These are phyloP conservation scores for Saccharomyces jurei DNA, from an alignment of 805 yeast genomes.

Conservation along the genomic window DNA sequence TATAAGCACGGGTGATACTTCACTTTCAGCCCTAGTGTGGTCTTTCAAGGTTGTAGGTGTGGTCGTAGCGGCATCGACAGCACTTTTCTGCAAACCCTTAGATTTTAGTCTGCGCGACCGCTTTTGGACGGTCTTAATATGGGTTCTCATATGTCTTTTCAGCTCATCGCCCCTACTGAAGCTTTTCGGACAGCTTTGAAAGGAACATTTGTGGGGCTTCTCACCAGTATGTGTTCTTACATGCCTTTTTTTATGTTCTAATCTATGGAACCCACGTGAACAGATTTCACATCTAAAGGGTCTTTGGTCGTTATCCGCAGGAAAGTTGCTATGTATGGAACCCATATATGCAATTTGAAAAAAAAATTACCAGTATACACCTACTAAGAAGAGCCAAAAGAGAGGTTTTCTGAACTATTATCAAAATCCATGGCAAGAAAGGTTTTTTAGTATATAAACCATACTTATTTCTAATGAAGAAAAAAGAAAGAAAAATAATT, in stretches of 20 bases:
- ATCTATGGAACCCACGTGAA: constrained; percentile 75
- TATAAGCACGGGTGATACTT: not conserved
- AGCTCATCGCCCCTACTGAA: constrained; percentile 78
- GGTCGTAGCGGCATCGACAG: not conserved
- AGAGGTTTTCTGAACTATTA: not conserved
- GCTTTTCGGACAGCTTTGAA: constrained; percentile 71
- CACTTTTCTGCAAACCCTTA: not conserved
- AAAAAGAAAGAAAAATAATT: not conserved
- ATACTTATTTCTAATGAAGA: not conserved
- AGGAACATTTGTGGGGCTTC: constrained; percentile 77
- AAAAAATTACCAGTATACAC: not conserved
- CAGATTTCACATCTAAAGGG: constrained; percentile 84
- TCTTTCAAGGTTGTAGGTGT: not conserved
- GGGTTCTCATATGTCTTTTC: constrained; percentile 77
- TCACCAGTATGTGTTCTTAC: constrained; percentile 90
- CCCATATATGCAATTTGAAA: not conserved
- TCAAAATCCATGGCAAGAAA: not conserved
- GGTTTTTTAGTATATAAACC: not conserved
- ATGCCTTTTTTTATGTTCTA: constrained; percentile 87
- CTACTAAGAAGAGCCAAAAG: not conserved
- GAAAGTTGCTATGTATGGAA: not conserved
- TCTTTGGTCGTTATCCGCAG: constrained; percentile 32
- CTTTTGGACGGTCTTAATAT: constrained; percentile 48
- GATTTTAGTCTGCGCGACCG: constrained; percentile 3
- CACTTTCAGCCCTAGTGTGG: not conserved